Conservation (phyloP, 1,284 basidiomycete genomes). For the Heterobasidion parviporum region DNA sequence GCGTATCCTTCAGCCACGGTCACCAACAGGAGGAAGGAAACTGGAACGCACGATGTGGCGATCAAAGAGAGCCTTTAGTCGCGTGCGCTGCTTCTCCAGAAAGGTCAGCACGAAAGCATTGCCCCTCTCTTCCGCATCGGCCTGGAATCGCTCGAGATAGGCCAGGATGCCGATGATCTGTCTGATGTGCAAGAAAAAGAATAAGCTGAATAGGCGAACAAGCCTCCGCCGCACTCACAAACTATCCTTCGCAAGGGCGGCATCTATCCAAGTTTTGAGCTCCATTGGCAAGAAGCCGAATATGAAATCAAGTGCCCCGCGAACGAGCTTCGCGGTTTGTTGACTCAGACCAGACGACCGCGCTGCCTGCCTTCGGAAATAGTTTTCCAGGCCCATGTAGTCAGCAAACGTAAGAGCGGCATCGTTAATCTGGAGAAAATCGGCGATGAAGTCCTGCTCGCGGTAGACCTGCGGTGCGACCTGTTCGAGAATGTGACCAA, state of each 20-base stretch:
- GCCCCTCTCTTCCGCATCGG: constrained; percentile 72
- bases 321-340: constrained; percentile 72
- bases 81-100: constrained; percentile 76
- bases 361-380: constrained; percentile 87
- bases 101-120: constrained; percentile 69
- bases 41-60: constrained; percentile 62
- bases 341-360: constrained; percentile 60
- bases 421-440: constrained; percentile 90
- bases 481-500: constrained; percentile 69
- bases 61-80: constrained; percentile 68
- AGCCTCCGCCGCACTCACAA: constrained; percentile 46
- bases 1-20: neutral
- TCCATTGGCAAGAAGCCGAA: constrained; percentile 89
- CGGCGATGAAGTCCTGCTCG: constrained; percentile 86
- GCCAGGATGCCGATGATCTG: constrained; percentile 83
- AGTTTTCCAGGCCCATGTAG: constrained; percentile 90
- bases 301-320: constrained; percentile 88
- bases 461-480: constrained; percentile 70
- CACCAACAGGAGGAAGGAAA: neutral
- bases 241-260: constrained; percentile 65
- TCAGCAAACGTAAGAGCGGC: constrained; percentile 90
- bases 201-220: neutral
- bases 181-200: constrained; percentile 29
- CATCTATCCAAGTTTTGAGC: constrained; percentile 81
- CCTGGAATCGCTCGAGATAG: constrained; percentile 71